Evolutionary conservation across 805 yeast species (phyloP), one percentile per base, ranked within the genome.

Genomic region (Starmerella scarabaei): DNA sequence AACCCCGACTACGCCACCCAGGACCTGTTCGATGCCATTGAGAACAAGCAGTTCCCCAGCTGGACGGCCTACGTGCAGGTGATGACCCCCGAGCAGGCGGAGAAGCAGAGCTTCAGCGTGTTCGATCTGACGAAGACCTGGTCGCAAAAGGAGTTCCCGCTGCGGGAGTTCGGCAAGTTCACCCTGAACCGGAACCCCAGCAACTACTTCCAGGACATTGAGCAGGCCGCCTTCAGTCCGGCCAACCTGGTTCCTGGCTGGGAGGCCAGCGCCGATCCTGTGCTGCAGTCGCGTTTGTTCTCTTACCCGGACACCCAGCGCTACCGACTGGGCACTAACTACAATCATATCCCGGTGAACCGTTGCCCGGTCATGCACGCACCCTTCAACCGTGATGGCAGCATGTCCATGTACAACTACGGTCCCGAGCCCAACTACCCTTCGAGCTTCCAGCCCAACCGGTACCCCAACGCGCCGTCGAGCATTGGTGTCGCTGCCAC

Each of bases 281-380:
- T 79, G 17, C 65, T 79, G 61, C 85, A 79, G 64, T 71, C 80
- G 23, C 74, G 86, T 61, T 65, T 79, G 52, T 80, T 76, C 62
- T 75, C 85, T 19, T 78, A 79, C 64, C 69, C 77, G 41, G 86
- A 79, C 62, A 77, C 86, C 33, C 83, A 77, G 62, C 73, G 82
- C 57, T 74, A 78, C 66, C 72, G 88, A 61, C 68, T 79, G 53
- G 86, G 86, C 43, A 60, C 69, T 34, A 79, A 77, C 63, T 77
- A 70, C 62, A 65, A 69, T 41, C 83, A 77, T 54, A 60, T 77
- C 47, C 83, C 83, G 6, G 77, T 75, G 49, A 77, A 77, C 63
- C 41, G 47, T 16, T 73, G 80, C 59, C 84, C 84, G 17, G 54
- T 53, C 36, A 59, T 60, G 21, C 57, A 52, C 52, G 55, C 59